Evolutionary conservation across 768 basidiomycete genomes (phyloP), one percentile per base, ranked within the genome.

Genomic region (Leucocoprinus sp.): DNA sequence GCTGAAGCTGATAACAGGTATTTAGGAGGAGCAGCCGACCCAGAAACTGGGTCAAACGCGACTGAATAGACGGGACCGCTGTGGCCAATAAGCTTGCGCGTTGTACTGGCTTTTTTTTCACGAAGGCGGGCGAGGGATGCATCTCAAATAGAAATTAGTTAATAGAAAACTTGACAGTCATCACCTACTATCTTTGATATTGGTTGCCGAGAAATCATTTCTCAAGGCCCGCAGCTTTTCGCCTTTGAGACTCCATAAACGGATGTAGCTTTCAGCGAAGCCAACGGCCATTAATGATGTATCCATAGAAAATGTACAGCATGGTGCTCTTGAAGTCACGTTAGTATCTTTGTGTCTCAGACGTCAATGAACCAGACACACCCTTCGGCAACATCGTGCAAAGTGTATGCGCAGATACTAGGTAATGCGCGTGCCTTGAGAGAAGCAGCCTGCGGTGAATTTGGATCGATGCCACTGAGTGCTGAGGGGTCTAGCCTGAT

Each of bases 381-480:
- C 95, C 91, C 89, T 67, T 98, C 95, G n/a, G 83, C 82, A 1
- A 87, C 80, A 56, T 98, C 93, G 60, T 96, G 93, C 33, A 99
- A 58, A 3, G 96, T 98, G 58, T 96, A 98, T 5, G 90, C 82
- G 54, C 95, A 96, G 43, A 98, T 82, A 54, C 93, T 97, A 2
- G 95, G 95, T 45, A 95, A 64, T 34, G 83, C 84, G 11, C 80
- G 72, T 1, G 81, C 72, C 45, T 77, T 68, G n/a, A 71, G 58
- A 24, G 75, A 61, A 42, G 67, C 64, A 7, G 72, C 79, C 60
- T 84, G 85, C 24, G 76, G 62, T 18, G 77, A 76, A 53, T 72
- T 73, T 26, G 62, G 60, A 57, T 86, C 84, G 9, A 78, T 61
- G 50, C 71, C 76, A 33, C 64, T 66, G 37, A 86, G 62, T 5